Conservation (phyloP, 1,284 basidiomycete genomes). For the Puccinia hordei region DNA sequence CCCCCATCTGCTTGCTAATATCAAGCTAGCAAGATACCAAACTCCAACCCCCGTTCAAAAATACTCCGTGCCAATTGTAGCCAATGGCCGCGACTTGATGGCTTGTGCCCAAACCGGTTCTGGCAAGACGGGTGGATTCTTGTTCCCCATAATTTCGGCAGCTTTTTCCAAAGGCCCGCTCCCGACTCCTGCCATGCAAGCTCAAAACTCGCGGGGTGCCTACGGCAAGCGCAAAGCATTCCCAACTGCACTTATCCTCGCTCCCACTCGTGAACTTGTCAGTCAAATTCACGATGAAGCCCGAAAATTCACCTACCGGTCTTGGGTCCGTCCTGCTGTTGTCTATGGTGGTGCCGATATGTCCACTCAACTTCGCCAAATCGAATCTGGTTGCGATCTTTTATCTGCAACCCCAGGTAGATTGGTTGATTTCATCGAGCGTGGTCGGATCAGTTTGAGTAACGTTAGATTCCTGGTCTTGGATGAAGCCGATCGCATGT, state of each 20-base stretch:
- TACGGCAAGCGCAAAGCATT: constrained; percentile 81
- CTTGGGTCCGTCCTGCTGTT: constrained; percentile 97
- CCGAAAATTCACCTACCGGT: constrained; percentile 97
- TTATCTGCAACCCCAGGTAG: constrained; percentile 98
- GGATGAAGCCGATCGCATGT: constrained; percentile 99
- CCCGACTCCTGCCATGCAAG: constrained; percentile 64
- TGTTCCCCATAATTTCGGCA: constrained; percentile 97
- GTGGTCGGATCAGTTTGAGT: constrained; percentile 90
- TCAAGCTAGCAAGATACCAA: constrained; percentile 85
- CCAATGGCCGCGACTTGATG: constrained; percentile 88
- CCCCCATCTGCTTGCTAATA: constrained; percentile 91
- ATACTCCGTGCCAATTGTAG: constrained; percentile 98
- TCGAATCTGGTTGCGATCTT: constrained; percentile 96
- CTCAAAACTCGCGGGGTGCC: constrained; percentile 60
- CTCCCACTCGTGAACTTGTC: constrained; percentile 96
- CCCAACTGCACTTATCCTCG: constrained; percentile 92
- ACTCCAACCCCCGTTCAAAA: constrained; percentile 98
- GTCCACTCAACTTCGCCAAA: constrained; percentile 85
- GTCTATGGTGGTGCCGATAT: constrained; percentile 99
- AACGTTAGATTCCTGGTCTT: constrained; percentile 98
- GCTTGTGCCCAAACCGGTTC: constrained; percentile 96
- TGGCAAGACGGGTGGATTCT: constrained; percentile 97
- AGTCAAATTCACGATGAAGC: constrained; percentile 99
- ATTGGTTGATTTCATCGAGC: constrained; percentile 96
- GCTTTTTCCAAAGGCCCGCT: constrained; percentile 83